Evolutionary conservation across 75 land plant species (phyloP).

Genomic region (Picea sitchensis): DNA sequence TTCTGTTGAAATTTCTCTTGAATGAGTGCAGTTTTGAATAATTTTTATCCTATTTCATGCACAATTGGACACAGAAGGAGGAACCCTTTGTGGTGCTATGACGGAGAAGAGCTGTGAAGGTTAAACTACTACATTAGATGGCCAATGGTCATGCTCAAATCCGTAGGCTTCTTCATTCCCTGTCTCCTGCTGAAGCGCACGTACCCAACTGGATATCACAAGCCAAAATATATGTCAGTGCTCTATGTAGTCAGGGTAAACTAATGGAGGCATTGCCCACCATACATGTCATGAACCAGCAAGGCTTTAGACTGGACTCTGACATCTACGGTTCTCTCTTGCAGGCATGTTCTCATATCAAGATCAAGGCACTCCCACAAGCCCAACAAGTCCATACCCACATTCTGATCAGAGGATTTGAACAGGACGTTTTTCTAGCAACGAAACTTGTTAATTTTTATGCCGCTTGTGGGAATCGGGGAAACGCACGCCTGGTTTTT

Average conservation of each 20-base stretch:
- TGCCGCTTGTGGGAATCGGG: neutral
- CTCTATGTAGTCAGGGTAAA: conserved; percentile 1
- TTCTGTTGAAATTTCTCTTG: too few species aligned
- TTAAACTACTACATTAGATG: too few species aligned
- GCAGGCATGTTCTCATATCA: neutral
- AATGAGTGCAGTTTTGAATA: too few species aligned
- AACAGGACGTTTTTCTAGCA: neutral
- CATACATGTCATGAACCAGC: neutral
- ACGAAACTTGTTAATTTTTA: neutral
- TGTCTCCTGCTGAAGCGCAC: too few species aligned
- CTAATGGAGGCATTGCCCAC: conserved; percentile 4
- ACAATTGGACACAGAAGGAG: too few species aligned
- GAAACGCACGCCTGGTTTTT: neutral
- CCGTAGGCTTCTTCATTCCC: too few species aligned
- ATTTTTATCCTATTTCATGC: too few species aligned
- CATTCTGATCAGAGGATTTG: neutral
- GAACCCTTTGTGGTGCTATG: too few species aligned
- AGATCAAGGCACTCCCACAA: neutral
- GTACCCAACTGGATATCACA: neutral
- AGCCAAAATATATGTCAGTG: neutral
- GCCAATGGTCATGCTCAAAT: too few species aligned
- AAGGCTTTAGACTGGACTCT: neutral
- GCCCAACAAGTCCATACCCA: conserved; percentile 2
- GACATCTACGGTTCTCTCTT: conserved; percentile 2
- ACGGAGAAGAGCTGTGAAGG: too few species aligned